A percentile compares a stretch with the other conserved stretches of the same genome.
These are phyloP conservation scores for Hordeum pubiflorum DNA, from an alignment of 202 grass and related monocot genomes.

Conservation along the genomic window DNA sequence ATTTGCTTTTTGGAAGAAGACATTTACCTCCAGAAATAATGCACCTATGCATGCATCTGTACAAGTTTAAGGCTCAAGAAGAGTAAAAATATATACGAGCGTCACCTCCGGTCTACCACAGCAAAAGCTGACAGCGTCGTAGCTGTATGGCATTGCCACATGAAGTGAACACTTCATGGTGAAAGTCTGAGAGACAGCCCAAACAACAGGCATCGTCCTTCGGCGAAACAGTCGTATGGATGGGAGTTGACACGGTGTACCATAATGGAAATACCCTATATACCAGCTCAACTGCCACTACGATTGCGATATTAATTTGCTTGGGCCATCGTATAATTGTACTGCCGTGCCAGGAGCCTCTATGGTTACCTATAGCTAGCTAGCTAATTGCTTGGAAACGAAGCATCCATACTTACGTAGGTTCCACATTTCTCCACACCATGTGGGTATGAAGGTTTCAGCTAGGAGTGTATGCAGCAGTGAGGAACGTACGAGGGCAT, in stretches of 20 bases:
- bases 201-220: background rate
- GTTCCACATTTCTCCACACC: background rate
- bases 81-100: background rate
- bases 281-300: constrained; percentile 11
- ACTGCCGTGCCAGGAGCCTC: background rate
- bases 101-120: background rate
- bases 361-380: background rate
- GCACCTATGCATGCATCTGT: background rate
- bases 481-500: background rate
- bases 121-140: constrained; percentile 6
- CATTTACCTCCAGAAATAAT: background rate
- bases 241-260: constrained; percentile 14
- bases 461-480: background rate
- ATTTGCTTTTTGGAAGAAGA: too few species aligned
- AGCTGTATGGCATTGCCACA: constrained; percentile 21
- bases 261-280: background rate
- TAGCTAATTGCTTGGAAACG: constrained; percentile 2
- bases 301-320: constrained; percentile 15
- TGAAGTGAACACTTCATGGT: background rate
- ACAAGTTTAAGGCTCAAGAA: too few species aligned
- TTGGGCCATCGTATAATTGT: background rate
- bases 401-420: background rate
- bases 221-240: background rate
- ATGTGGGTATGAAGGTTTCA: background rate
- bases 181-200: background rate